Percentiles rank a stretch among this genome's conserved stretches.
phyloP scores from a whole-genome alignment of 108 stramenopile genomes.

The Fragilaria radians region DNA sequence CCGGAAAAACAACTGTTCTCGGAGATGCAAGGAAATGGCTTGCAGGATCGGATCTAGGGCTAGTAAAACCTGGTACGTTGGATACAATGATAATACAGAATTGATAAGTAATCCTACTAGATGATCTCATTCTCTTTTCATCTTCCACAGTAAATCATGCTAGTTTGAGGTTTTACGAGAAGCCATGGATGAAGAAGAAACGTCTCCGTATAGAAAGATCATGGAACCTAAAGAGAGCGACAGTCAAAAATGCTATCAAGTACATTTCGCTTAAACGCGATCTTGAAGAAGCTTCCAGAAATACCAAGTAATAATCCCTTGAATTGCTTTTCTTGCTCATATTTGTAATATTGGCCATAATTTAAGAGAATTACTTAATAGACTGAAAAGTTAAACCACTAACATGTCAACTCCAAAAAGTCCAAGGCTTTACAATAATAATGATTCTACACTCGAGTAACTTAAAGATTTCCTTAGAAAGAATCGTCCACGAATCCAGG shows the following conservation, averaged over 20 bases:
- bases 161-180: background rate
- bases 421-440: too few relatives aligned
- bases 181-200: slow-evolving; percentile 1
- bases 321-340: too few relatives aligned
- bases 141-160: too few relatives aligned
- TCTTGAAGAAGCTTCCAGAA: background rate
- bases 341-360: too few relatives aligned
- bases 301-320: background rate
- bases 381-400: too few relatives aligned
- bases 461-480: too few relatives aligned
- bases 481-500: background rate
- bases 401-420: too few relatives aligned
- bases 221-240: background rate
- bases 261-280: background rate
- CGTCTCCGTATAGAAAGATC: background rate
- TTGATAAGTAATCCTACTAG: too few relatives aligned
- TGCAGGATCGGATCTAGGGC: background rate
- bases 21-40: background rate
- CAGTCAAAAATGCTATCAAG: background rate
- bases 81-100: background rate
- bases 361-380: too few relatives aligned
- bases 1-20: background rate
- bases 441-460: too few relatives aligned
- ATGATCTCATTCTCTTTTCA: background rate
- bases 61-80: background rate